These are phyloP conservation scores for Cryptosporidium canis DNA, from an alignment of 169 alveolate species.

Conservation along the genomic window DNA sequence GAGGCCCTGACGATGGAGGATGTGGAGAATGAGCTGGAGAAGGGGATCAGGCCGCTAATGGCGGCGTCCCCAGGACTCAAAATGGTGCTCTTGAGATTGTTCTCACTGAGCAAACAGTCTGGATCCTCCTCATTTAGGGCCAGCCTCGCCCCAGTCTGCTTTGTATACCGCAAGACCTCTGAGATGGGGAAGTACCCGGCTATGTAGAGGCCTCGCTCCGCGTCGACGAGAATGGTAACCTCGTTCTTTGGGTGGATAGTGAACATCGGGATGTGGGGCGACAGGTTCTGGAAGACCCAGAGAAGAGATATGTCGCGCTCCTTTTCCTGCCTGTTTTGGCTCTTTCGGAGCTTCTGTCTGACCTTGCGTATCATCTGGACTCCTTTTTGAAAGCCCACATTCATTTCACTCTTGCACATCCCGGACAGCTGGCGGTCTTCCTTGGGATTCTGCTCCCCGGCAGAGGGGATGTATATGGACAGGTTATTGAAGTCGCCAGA, in stretches of 20 bases:
- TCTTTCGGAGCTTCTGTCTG: slow-evolving; percentile 64
- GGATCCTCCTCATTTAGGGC: slow-evolving; percentile 39
- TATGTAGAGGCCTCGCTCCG: slow-evolving; percentile 78
- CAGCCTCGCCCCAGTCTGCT: slow-evolving; percentile 42
- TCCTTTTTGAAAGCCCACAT: slow-evolving; percentile 36
- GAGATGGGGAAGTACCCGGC: slow-evolving; percentile 57
- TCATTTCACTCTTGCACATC: not conserved
- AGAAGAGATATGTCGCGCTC: slow-evolving; percentile 75
- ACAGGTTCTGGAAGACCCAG: slow-evolving; percentile 77
- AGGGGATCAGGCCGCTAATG: slow-evolving; percentile 61
- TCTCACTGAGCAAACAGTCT: slow-evolving; percentile 49
- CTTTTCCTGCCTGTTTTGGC: slow-evolving; percentile 57
- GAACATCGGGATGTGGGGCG: slow-evolving; percentile 85
- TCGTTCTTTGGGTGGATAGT: slow-evolving; percentile 80
- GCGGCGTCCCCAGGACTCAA: slow-evolving; percentile 74
- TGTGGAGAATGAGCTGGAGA: slow-evolving; percentile 36
- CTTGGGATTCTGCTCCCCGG: not conserved
- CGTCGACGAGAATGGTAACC: slow-evolving; percentile 82
- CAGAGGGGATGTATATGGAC: not conserved
- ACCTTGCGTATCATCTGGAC: slow-evolving; percentile 41
- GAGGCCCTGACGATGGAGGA: slow-evolving; percentile 64
- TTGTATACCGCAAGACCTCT: slow-evolving; percentile 43
- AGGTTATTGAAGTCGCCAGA: not conserved
- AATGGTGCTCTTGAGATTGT: slow-evolving; percentile 58
- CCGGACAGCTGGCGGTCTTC: not conserved